Percentiles rank a stretch among this genome's conserved stretches.
Conservation (phyloP, 768 basidiomycete species). For the Lentinula boryana region DNA sequence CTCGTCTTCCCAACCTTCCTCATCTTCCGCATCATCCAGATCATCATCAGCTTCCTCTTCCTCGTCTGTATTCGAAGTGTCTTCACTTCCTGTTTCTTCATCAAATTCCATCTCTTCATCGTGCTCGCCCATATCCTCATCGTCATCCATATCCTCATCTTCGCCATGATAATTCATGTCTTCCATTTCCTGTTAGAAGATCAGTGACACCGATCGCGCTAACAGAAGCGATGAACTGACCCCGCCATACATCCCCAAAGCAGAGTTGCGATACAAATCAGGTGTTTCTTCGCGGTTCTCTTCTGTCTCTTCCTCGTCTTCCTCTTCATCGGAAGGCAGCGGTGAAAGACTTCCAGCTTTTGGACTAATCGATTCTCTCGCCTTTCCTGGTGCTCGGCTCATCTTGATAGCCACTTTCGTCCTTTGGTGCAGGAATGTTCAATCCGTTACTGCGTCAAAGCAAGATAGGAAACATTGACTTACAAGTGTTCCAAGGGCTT, state of each 20-base stretch:
- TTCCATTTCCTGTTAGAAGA: slow-evolving; percentile 68
- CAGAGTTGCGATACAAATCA: slow-evolving; percentile 93
- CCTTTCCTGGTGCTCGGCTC: slow-evolving; percentile 71
- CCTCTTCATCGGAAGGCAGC: slow-evolving; percentile 45
- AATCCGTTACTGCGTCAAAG: neutral
- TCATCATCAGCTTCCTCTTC: slow-evolving; percentile 61
- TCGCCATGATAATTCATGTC: slow-evolving; percentile 55
- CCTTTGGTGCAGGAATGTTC: slow-evolving; percentile 32
- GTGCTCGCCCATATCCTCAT: slow-evolving; percentile 74
- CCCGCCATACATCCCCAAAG: slow-evolving; percentile 91
- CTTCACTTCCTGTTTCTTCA: slow-evolving; percentile 78
- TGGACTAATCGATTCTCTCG: slow-evolving; percentile 50
- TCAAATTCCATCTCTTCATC: slow-evolving; percentile 88
- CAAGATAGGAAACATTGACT: slow-evolving; percentile 20
- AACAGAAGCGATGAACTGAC: slow-evolving; percentile 39
- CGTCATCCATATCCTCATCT: slow-evolving; percentile 78
- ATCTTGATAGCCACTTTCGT: slow-evolving; percentile 98
- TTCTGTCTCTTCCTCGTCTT: slow-evolving; percentile 53
- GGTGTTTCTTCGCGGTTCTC: slow-evolving; percentile 74
- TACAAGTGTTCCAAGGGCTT: slow-evolving; percentile 88
- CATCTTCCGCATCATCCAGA: slow-evolving; percentile 51
- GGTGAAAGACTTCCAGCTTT: slow-evolving; percentile 43
- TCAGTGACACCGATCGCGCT: slow-evolving; percentile 10
- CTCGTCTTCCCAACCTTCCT: slow-evolving; percentile 59
- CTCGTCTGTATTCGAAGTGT: slow-evolving; percentile 71